Evolutionary conservation across 805 yeast genomes (phyloP).

Genomic region (Candida gorgasii): DNA sequence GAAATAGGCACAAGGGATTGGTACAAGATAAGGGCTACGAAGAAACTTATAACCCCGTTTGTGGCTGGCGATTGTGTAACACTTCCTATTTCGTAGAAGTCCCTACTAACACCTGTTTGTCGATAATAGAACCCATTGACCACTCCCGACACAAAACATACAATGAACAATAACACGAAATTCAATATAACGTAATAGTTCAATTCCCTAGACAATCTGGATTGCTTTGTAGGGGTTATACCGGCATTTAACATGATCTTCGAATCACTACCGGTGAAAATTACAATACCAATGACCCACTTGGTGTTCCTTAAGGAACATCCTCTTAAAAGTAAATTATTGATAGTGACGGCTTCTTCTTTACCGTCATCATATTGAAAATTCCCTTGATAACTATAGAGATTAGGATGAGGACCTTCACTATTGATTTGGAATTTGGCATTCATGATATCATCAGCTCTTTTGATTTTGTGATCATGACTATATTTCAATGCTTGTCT

Average conservation of each 20-base stretch:
- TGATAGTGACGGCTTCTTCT: constrained; percentile 55
- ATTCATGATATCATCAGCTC: constrained; percentile 37
- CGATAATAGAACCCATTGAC: constrained; percentile 69
- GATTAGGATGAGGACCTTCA: constrained; percentile 81
- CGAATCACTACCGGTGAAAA: constrained; percentile 76
- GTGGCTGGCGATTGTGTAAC: constrained; percentile 63
- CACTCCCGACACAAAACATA: constrained; percentile 71
- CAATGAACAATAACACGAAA: constrained; percentile 59
- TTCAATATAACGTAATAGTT: constrained; percentile 70
- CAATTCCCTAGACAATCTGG: constrained; percentile 71
- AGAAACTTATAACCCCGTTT: constrained; percentile 71
- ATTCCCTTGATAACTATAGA: constrained; percentile 77
- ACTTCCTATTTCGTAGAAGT: constrained; percentile 69
- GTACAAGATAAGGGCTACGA: constrained; percentile 73
- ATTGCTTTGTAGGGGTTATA: constrained; percentile 72
- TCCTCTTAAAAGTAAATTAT: constrained; percentile 72
- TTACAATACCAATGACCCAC: constrained; percentile 78
- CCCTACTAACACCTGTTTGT: constrained; percentile 49
- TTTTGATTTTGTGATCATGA: constrained; percentile 41
- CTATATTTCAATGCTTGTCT: constrained; percentile 71
- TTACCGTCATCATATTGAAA: constrained; percentile 30
- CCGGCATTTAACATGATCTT: constrained; percentile 83
- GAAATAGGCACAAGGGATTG: constrained; percentile 85
- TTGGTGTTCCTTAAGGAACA: constrained; percentile 77
- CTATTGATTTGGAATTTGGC: constrained; percentile 69